Evolutionary conservation across 768 basidiomycete genomes (phyloP), one percentile per base, ranked within the genome.

Genomic region (Hebeloma cylindrosporum): DNA sequence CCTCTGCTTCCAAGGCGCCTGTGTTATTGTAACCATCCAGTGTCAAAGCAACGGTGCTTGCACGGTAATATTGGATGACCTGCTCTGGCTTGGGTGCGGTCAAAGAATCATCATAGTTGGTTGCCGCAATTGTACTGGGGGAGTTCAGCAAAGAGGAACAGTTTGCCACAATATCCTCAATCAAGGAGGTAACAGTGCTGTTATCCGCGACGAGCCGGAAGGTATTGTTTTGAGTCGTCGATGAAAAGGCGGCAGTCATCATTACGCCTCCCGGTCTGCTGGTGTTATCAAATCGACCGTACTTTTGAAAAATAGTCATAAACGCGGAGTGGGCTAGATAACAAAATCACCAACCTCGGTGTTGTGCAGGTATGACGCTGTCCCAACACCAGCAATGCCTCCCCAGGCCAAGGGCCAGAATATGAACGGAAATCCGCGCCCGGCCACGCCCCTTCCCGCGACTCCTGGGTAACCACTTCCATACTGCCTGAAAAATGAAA

Each of bases 21-120:
- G 80, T 79, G 49, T 86, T 75, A 54, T 86, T 85, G 57, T 86
- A 85, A 0, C 79, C 79, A 42, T 86, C 78, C 3, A 85, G 65
- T 1, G 80, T 74, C 18, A 86, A 67, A 2, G 74, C 77, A 27
- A 83, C 71, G 33, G 75, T 82, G 55, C 81, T 82, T 2, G 80
- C 77, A 22, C 84, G 80, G 55, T 81, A 87, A 59, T 86, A 87
- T 46, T 85, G 78, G n/a, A 85, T 53, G 0, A 72, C 74, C 53
- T 83, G 75, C 52, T 80, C 77, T 0, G 82, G 72, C 31, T 60
- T 60, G n/a, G 73, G 70, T 22, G 64, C 50, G 1, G 53, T 53
- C 5, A 59, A 52, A 0, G 66, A 57, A 34, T 68, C 64, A 11
- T 65, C 58, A 43, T 68, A 73, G 3, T 62, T 35, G 1, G 53